phyloP scores from a whole-genome alignment of 768 basidiomycete genomes.

The Rhodotorula graminis region DNA sequence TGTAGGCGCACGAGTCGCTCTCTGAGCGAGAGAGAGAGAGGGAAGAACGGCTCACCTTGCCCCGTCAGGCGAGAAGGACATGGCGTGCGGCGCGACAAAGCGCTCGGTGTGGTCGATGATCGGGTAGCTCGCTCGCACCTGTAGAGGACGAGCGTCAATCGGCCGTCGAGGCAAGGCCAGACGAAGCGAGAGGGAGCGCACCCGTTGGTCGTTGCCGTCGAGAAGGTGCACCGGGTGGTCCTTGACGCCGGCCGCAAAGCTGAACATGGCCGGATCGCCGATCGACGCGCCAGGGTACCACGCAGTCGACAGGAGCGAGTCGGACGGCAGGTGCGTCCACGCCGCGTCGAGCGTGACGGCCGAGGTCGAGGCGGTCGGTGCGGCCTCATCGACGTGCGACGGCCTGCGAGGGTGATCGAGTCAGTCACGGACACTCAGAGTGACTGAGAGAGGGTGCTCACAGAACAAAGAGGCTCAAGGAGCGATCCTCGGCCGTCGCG shows the following conservation, averaged over 20 bases:
- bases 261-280: slow-evolving; percentile 61
- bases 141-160: slow-evolving; percentile 2
- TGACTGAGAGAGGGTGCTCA: slow-evolving; percentile 44
- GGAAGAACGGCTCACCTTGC: slow-evolving; percentile 55
- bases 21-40: background rate
- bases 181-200: slow-evolving; percentile 53
- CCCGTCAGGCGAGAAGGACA: slow-evolving; percentile 68
- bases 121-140: slow-evolving; percentile 85
- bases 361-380: background rate
- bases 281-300: slow-evolving; percentile 60
- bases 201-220: slow-evolving; percentile 64
- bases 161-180: background rate
- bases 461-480: slow-evolving; percentile 58
- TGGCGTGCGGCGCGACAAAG: slow-evolving; percentile 75
- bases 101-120: slow-evolving; percentile 94
- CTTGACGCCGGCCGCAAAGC: slow-evolving; percentile 75
- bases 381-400: background rate
- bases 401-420: background rate
- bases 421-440: background rate
- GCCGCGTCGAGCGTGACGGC: background rate
- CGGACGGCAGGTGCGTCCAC: slow-evolving; percentile 19
- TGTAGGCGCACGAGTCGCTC: too few relatives aligned
- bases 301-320: slow-evolving; percentile 34
- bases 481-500: slow-evolving; percentile 65
- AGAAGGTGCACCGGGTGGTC: slow-evolving; percentile 80